A percentile compares a stretch with the other conserved stretches of the same genome.
phyloP scores from a whole-genome alignment of 202 grass and related monocot species.

The Carex arenaria region DNA sequence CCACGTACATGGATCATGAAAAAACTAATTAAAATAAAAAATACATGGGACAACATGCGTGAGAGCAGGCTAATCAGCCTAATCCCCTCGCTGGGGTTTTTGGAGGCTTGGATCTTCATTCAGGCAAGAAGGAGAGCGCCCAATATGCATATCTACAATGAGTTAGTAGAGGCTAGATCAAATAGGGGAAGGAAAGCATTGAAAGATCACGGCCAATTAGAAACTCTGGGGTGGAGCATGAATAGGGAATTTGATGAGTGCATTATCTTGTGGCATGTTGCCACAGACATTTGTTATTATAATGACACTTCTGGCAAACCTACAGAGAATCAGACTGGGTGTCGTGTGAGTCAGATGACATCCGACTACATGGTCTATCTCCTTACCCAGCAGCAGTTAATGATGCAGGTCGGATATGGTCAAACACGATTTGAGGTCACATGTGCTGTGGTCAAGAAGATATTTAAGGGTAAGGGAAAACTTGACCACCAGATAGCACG shows the following conservation, averaged over 20 bases:
- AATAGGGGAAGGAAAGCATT: not conserved
- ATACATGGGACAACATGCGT: too few relatives aligned
- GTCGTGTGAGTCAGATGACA: not conserved
- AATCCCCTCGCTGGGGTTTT: not conserved
- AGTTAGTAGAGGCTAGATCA: not conserved
- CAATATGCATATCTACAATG: not conserved
- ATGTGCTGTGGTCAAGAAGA: not conserved
- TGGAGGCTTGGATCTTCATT: not conserved
- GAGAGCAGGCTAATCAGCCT: too few relatives aligned
- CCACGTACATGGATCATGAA: too few relatives aligned
- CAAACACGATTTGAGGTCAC: not conserved
- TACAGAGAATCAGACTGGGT: too few relatives aligned
- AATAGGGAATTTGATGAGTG: slow-evolving; percentile 7
- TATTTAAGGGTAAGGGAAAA: too few relatives aligned
- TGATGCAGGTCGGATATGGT: not conserved
- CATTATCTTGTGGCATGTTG: slow-evolving; percentile 13
- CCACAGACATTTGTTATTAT: slow-evolving; percentile 15
- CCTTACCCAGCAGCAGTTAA: not conserved
- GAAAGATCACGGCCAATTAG: not conserved
- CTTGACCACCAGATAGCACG: not conserved
- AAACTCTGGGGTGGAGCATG: not conserved
- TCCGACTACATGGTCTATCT: slow-evolving; percentile 16
- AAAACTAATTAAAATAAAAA: too few relatives aligned
- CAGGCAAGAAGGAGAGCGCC: not conserved
- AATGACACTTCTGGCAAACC: too few relatives aligned